Conservation (phyloP, 345 rosid genomes). For the thale cress (Arabidopsis thaliana) region TAIR10.1 NC_003074.8:19308001-19308500, state of each 20-base stretch:
- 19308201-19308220: conserved; percentile 98
- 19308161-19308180: conserved; percentile 18
- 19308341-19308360: neutral
- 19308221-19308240: conserved; percentile 93
- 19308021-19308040: conserved; percentile 96
- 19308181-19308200: conserved; percentile 97
- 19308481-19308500: conserved; percentile 84
- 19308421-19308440: conserved; percentile 83
- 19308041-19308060: conserved; percentile 79
- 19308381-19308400: conserved; percentile 52
- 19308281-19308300: conserved; percentile 10
- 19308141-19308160: conserved; percentile 17
- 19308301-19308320: neutral
- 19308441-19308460: conserved; percentile 79
- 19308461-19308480: conserved; percentile 83
- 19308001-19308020: conserved; percentile 99
- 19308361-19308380: conserved; percentile 11
- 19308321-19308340: neutral
- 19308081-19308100: conserved; percentile 25
- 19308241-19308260: conserved; percentile 87
- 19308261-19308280: conserved; percentile 72
- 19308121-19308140: neutral
- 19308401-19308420: conserved; percentile 93
- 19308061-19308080: conserved; percentile 71
- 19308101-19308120: conserved; percentile 7